Evolutionary conservation across 2,329 filamentous ascomycete species (phyloP), one percentile per base, ranked within the genome.

Genomic region (Helotiales sp.): DNA sequence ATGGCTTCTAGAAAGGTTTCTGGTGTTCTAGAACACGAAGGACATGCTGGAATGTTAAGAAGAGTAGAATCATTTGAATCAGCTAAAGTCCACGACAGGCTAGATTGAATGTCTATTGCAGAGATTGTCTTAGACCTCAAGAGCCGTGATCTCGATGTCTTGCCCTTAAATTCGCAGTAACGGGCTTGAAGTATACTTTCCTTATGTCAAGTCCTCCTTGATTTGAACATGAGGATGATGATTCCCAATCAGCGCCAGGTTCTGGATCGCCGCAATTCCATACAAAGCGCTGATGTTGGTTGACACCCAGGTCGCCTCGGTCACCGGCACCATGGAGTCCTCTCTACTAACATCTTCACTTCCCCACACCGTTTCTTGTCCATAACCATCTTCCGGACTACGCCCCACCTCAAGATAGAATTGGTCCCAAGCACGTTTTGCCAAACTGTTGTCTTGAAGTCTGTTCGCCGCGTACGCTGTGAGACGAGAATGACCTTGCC

Each of bases 201-300:
- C n/a, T n/a, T n/a, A n/a, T n/a, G n/a, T n/a, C n/a, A n/a, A n/a
- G n/a, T n/a, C n/a, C n/a, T n/a, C n/a, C n/a, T n/a, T n/a, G n/a
- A n/a, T n/a, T n/a, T n/a, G n/a, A n/a, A n/a, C n/a, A n/a, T n/a
- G n/a, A n/a, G n/a, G n/a, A n/a, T 34, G 5, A 34, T 34, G n/a
- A 30, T 57, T 52, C 24, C 57, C 48, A 29, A 62, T 69, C 31
- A 75, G 65, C 2, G 80, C 79, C 63, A 86, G 61, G 53, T 83
- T 79, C 64, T 82, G 79, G 57, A 86, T 84, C 0, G 76, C 81
- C 1, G 81, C 79, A 50, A 85, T 61, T 0, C 83, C 83, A 67
- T 84, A 86, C 58, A 81, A 74, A 0, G 82, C 81, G 5, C 77
- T 75, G 40, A 79, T 80, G 62, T 86, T 86, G 0, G 83, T 85